A percentile compares a stretch with the other conserved stretches of the same genome.
Conservation (phyloP, 2,329 filamentous ascomycete genomes). For the Graphilbum sp. region DNA sequence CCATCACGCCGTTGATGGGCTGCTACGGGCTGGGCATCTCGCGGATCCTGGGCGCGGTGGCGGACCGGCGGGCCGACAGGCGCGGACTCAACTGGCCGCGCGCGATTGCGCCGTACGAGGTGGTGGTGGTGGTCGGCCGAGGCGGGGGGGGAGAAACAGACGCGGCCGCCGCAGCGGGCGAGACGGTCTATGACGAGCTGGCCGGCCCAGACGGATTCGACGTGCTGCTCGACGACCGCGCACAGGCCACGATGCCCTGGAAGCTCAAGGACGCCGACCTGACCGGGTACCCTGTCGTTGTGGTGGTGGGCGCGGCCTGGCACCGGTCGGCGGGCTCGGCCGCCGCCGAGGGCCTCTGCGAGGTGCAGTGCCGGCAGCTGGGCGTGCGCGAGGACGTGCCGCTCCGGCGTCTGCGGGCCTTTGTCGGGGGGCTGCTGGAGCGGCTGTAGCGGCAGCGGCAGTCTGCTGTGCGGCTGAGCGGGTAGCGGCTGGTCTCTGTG, state of each 20-base stretch:
- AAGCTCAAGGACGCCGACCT: slow-evolving; percentile 83
- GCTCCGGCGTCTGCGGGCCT: slow-evolving; percentile 28
- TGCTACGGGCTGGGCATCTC: slow-evolving; percentile 93
- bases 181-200: slow-evolving; percentile 48
- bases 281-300: slow-evolving; percentile 70
- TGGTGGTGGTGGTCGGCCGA: slow-evolving; percentile 44
- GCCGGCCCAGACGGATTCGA: slow-evolving; percentile 30
- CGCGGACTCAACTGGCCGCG: slow-evolving; percentile 78
- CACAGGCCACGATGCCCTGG: slow-evolving; percentile 50
- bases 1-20: slow-evolving; percentile 55
- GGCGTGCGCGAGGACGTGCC: slow-evolving; percentile 42
- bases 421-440: slow-evolving; percentile 30
- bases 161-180: slow-evolving; percentile 27
- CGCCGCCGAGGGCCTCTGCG: slow-evolving; percentile 25
- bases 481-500: too few species aligned
- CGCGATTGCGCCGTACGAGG: slow-evolving; percentile 71
- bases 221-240: slow-evolving; percentile 62
- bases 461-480: background rate
- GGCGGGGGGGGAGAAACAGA: too few species aligned
- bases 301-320: slow-evolving; percentile 65
- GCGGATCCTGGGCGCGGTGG: slow-evolving; percentile 73
- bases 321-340: slow-evolving; percentile 17
- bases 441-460: slow-evolving; percentile 29
- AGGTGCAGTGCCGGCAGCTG: slow-evolving; percentile 64
- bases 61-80: slow-evolving; percentile 54